Percentiles rank a stretch among this genome's conserved stretches.
These are phyloP conservation scores for Rhinocladiella mackenziei DNA, from an alignment of 2,329 filamentous ascomycete species.

Conservation along the genomic window DNA sequence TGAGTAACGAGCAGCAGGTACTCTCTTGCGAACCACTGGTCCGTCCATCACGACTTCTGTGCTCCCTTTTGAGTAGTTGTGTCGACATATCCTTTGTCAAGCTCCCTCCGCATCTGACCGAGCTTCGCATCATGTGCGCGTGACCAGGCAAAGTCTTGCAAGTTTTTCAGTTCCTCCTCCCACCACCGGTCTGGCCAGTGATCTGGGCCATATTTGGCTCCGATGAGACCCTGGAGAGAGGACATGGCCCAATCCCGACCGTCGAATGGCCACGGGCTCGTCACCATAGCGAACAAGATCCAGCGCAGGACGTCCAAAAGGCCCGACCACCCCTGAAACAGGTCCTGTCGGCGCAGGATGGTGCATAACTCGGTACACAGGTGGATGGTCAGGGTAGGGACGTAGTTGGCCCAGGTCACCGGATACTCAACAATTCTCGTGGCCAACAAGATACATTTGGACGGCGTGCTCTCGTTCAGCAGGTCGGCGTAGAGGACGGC, in stretches of 20 bases:
- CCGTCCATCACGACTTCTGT: too few relatives aligned
- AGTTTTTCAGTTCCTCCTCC: conserved; percentile 4
- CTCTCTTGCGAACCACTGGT: too few relatives aligned
- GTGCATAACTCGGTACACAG: conserved; percentile 4
- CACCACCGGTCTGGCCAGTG: conserved; percentile 3
- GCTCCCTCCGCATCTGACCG: conserved; percentile 1
- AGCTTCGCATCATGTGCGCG: background rate
- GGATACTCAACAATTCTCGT: conserved; percentile 10
- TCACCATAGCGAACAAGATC: conserved; percentile 5
- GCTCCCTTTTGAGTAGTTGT: too few relatives aligned
- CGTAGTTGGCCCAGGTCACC: conserved; percentile 9
- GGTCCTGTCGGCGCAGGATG: conserved; percentile 4
- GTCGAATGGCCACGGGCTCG: conserved; percentile 3
- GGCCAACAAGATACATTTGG: conserved; percentile 7
- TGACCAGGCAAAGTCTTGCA: conserved; percentile 6
- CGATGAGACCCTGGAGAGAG: conserved; percentile 2
- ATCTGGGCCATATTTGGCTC: conserved; percentile 1
- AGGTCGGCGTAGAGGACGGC: conserved; percentile 2
- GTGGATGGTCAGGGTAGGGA: conserved; percentile 4
- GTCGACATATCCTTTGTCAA: too few relatives aligned
- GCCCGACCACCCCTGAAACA: conserved; percentile 7
- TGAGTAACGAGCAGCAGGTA: too few relatives aligned
- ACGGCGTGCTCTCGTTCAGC: conserved; percentile 1
- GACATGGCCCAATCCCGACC: conserved; percentile 1
- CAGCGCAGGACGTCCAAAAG: conserved; percentile 5